Base-by-base conservation (phyloP, 2,329 filamentous ascomycete genomes). In the Volutella citrinella region DNA sequence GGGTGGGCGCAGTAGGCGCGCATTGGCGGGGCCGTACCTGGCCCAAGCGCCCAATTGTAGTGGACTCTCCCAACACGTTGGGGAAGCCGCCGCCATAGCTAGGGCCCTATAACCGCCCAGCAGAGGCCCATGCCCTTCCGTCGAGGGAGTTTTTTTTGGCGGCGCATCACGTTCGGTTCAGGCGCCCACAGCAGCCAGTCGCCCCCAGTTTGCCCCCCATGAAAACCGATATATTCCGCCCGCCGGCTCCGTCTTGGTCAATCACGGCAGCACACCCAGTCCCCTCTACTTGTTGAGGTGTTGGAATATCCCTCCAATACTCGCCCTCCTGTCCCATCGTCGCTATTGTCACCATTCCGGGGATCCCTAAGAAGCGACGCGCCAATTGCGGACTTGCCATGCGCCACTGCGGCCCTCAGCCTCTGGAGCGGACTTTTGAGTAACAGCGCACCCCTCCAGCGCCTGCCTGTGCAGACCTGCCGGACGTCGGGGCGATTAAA, bases 221-320 rank as follows among this genome's bases (percentile, higher is more conserved):
- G 16, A 38, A 39, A 45, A 48, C 50, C 50, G 50, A 53, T 33
- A 47, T 52, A 52, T 54, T 42, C 48, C 50, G 50, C 42, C 30
- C 24, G 9, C 25, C n/a, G n/a, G n/a, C 28, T 31, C 32, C 37
- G 25, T 34, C 17, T 24, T 25, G n/a, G 19, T 37, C 24, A 29
- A 24, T 22, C 30, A 26, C 21, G 34, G 18, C 17, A 12, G 12
- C 18, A 20, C 26, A 21, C 24, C 21, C 21, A 29, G n/a, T 19
- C 18, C 14, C 14, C 12, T 15, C 9, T 19, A 22, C 15, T 15
- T 17, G 30, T 22, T 20, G 17, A 19, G 34, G 28, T 33, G 26
- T 33, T 41, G 42, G n/a, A n/a, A n/a, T n/a, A n/a, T n/a, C n/a
- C n/a, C n/a, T 39, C 30, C 41, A 51, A 51, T 46, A 28, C 38